Base-by-base conservation (phyloP, 192 early-diverging fungal genomes). In the Coemansia sp. region DNA sequence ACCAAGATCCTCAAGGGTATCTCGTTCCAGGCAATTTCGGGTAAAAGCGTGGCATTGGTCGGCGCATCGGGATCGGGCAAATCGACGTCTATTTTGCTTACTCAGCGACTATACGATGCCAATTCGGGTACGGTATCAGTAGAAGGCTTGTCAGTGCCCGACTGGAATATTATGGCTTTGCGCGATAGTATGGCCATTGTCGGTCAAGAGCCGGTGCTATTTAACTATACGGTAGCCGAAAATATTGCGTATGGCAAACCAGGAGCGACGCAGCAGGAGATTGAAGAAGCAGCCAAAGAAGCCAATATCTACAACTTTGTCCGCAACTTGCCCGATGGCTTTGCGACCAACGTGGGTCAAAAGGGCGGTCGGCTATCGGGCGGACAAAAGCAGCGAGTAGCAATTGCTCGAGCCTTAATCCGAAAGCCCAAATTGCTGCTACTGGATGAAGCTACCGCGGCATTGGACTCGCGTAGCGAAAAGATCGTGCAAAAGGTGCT, bases 321-420 rank as follows among this genome's bases (percentile, higher is more conserved):
- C 53, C 62, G 67, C 67, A 84, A 87, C 57, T 68, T 96, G 15
- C 92, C 93, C 5, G 66, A 90, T 20, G 84, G 84, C 14, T 93
- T 91, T 64, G 84, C 91, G 42, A 95, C 93, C 7, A 62, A 70
- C 20, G 89, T 95, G 30, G 95, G 95, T 63, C 91, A 93, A 62
- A 67, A 80, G 40, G 87, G 85, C 21, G 82, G 89, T 51, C 67
- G 81, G 54, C 60, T 96, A 14, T 90, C 87, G 47, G 93, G 92
- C 46, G 93, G 93, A 32, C 93, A 96, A 68, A 96, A 96, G 68
- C 93, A 96, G 82, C 84, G 94, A 20, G 83, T 97, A 53, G 91
- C 90, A 5, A 91, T 91, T 83, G 92, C 91, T 0, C 83, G 93
- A 32, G 91, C 93, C 0, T 67, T 96, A 31, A 87, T 96, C 46